Evolutionary conservation across 23 red algal species (phyloP), one percentile per base, ranked within the genome.

Genomic region (Cyanidioschyzon merolae): DNA sequence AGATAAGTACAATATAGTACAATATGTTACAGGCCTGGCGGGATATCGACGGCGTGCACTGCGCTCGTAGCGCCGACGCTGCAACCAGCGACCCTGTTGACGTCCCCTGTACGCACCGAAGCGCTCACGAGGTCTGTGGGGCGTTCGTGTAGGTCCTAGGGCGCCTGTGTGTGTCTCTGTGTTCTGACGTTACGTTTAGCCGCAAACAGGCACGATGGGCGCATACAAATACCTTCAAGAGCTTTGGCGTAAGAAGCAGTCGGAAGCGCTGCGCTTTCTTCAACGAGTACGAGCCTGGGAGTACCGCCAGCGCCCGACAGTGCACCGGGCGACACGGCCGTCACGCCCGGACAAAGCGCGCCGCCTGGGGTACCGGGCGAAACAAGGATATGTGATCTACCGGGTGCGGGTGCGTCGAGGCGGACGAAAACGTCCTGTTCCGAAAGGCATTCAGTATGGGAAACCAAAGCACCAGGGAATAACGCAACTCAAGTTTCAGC

Each of bases 401-500:
- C 86, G 92, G 58, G 92, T 96, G 80, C 87, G 92, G 0, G 88
- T 96, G 41, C 92, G 92, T 24, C 88, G 92, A 25, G 92, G 92
- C 34, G 92, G 92, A 1, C 88, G 92, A 63, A 96, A 96, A 80
- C 84, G 92, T 27, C 92, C 92, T 27, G 87, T 96, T 18, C 83
- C 82, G 74, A 96, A 96, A 68, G 92, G 92, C 38, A 96, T 96
- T 50, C 92, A 96, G 68, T 96, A 96, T 74, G 92, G 92, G 16
- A 96, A 96, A 68, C 92, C 92, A 24, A 96, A 96, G 84, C 75
- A 96, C 68, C 92, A 96, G 83, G 92, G 92, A 81, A 90, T 96
- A 74, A 89, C 88, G 25, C 84, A 96, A 50, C 80, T 96, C 34
- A 96, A 96, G 87, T 96, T 96, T 68, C 76, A 80, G 74, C 83